These are phyloP conservation scores for Zizania palustris DNA, from an alignment of 202 grass and related monocot species.

Conservation along the genomic window DNA sequence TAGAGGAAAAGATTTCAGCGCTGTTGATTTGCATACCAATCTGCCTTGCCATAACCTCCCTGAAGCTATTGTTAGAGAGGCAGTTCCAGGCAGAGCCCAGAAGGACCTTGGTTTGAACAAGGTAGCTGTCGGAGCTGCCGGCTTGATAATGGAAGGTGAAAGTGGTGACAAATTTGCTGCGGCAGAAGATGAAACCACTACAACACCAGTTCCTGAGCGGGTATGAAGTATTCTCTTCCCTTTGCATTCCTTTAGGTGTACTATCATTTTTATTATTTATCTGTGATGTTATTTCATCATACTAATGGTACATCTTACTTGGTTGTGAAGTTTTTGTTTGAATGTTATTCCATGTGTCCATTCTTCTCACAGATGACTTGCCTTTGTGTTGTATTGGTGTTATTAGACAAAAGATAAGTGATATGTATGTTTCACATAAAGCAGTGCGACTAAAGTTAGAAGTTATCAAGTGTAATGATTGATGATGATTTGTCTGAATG, in stretches of 20 bases:
- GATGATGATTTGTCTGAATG: conserved; percentile 17
- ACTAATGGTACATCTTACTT: neutral
- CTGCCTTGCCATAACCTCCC: conserved; percentile 35
- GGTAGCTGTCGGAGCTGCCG: conserved; percentile 29
- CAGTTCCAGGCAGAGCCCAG: conserved; percentile 34
- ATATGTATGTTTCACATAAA: neutral
- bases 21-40: conserved; percentile 44
- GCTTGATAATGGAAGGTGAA: conserved; percentile 60
- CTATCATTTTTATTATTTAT: conserved; percentile 3
- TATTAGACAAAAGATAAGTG: neutral
- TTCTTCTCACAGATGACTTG: neutral
- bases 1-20: conserved; percentile 42
- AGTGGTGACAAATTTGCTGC: conserved; percentile 60
- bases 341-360: neutral
- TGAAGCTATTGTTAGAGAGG: conserved; percentile 31
- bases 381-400: neutral
- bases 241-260: neutral
- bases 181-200: conserved; percentile 58
- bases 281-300: neutral
- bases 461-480: neutral
- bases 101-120: conserved; percentile 48
- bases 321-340: conserved; percentile 1
- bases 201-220: conserved; percentile 70
- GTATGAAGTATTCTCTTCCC: conserved; percentile 35
- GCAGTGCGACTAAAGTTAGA: neutral